Evolutionary conservation across 1,139 yeast species (phyloP), one percentile per base, ranked within the genome.

Genomic region (Sugiyamaella grinbergsii): DNA sequence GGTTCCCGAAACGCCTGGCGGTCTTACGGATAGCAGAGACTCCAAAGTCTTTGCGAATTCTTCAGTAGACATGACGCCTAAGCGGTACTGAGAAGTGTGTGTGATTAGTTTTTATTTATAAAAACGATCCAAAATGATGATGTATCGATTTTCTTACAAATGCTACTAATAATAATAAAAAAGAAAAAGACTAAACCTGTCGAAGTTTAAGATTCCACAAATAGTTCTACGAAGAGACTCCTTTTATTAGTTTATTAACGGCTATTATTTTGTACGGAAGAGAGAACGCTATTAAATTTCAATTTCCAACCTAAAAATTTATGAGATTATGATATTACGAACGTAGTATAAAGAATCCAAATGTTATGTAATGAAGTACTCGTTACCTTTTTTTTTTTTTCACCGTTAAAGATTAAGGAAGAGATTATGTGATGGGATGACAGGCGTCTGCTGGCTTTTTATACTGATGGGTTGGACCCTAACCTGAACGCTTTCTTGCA

Each of bases 1-100:
- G 54, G 96, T 82, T 38, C 98, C 98, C 31, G 97, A 90, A 52
- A 93, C 95, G 54, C 98, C 98, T 19, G 94, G 94, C 23, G 96
- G 83, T 70, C 88, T 89, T 58, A 88, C 75, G 19, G 81, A 75
- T 55, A 84, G 79, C 58, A 91, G 77, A 66, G 91, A 94, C 61
- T 81, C 82, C 62, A 91, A 75, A 54, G 84, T 78, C 55, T 75
- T 70, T 69, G 84, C 86, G 69, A 88, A 87, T 61, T 82, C 83
- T 67, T 82, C 83, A 61, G 57, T 50, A 31, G 55, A 53, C 55
- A 52, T 50, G 16, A 8, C 10, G 19, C 7, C 20, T 22, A 23
- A 37, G 7, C 13, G 16, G 28, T 22, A 42, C 6, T 10, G 15
- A 18, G 10, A 13, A 19, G 13, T 13, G 20, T 23, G 8, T 34